Evolutionary conservation across 371 early-diverging fungal species (phyloP), one percentile per base, ranked within the genome.

Genomic region (Dinochytrium kinnereticum): DNA sequence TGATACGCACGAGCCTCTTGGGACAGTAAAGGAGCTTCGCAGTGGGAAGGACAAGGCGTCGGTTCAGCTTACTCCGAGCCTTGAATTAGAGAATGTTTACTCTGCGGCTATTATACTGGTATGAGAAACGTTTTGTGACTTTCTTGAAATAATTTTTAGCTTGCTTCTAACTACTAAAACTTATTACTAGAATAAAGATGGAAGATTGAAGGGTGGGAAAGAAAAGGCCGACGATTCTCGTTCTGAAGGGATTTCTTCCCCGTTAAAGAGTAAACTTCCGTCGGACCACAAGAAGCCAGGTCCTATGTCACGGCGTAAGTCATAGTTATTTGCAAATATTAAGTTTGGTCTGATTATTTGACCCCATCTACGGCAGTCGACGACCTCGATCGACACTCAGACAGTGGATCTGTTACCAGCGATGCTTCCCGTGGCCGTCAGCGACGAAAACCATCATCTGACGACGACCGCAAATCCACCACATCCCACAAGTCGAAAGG

Each of bases 1-100:
- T 0, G 74, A 69, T n/a, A 64, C 59, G 24, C 70, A 74, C 51
- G 70, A 74, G 39, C 61, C 69, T 51, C 38, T 74, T 28, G 74
- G 70, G 10, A 33, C 51, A 13, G n/a, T 74, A 1, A 69, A 61
- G 55, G 74, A 74, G 2, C 59, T 74, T 40, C 17, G 37, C 19
- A 61, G 31, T 17, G 74, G 74, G 13, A 74, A 65, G 21, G 51
- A 39, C 5, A 26, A 68, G 13, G 64, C 33, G 3, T 64, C 61
- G 5, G 44, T 74, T 19, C 74, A 74, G 51, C 39, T 74, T 51
- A 40, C 55, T 24, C 74, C 74, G 15, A 49, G 69, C 38, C 55
- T 50, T 13, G 51, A 34, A 19, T 15, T 40, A 15, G 65, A 74
- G 2, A 69, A 74, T n/a, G 40, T 55, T 51, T 59, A 69, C 33